Percentiles rank a stretch among this genome's conserved stretches.
These are phyloP conservation scores for Flueggea neowawraea DNA, from an alignment of 441 rosid species.

Conservation along the genomic window DNA sequence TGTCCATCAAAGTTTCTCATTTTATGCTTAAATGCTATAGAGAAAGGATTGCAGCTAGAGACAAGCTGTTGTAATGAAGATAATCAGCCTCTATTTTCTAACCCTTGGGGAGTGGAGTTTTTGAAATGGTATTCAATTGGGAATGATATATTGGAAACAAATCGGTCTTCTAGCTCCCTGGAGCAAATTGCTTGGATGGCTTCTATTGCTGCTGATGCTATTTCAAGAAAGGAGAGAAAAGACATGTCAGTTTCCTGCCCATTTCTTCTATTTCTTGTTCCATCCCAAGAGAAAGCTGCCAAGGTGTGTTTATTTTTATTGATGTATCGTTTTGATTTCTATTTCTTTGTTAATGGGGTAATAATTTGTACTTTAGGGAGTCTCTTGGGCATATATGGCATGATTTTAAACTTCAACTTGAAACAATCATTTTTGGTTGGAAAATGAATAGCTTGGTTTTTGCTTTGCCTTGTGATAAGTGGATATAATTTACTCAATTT, in stretches of 20 bases:
- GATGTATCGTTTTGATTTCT: neutral
- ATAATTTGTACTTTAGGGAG: no score
- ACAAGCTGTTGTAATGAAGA: slow-evolving; percentile 24
- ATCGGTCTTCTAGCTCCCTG: slow-evolving; percentile 48
- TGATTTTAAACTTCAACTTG: no score
- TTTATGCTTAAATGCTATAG: slow-evolving; percentile 57
- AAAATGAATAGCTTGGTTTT: no score
- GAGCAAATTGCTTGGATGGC: slow-evolving; percentile 88
- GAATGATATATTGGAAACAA: slow-evolving; percentile 57
- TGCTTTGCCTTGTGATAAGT: no score
- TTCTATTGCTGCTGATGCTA: slow-evolving; percentile 70
- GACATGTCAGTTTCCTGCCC: slow-evolving; percentile 47
- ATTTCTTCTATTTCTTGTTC: slow-evolving; percentile 76
- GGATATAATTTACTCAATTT: no score
- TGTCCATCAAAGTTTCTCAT: slow-evolving; percentile 60
- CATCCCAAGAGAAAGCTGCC: slow-evolving; percentile 75
- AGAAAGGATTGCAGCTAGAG: slow-evolving; percentile 36
- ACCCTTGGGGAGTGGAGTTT: slow-evolving; percentile 82
- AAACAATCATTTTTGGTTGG: no score
- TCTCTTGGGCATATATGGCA: no score
- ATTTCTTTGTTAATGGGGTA: neutral
- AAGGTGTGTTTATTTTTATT: slow-evolving; percentile 38
- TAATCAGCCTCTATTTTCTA: slow-evolving; percentile 46
- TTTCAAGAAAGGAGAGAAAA: slow-evolving; percentile 67
- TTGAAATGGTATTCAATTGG: slow-evolving; percentile 58